phyloP scores from a whole-genome alignment of 225 moss, liverwort and hornwort genomes.

The Straminergon stramineum region DNA sequence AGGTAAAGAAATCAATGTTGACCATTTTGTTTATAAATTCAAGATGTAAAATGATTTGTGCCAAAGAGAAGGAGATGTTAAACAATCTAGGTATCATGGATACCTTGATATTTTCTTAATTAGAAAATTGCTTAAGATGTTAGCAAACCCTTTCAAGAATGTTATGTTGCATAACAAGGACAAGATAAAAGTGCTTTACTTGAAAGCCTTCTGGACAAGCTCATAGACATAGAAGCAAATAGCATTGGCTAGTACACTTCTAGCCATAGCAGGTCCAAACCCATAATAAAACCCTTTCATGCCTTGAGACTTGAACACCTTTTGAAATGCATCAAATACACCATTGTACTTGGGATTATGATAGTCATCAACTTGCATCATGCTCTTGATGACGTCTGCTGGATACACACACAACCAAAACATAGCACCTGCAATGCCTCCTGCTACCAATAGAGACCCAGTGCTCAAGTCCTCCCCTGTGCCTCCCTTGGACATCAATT shows the following conservation, averaged over 20 bases:
- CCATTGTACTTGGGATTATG: slow-evolving; percentile 55
- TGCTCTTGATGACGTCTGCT: slow-evolving; percentile 72
- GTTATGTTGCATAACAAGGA: not conserved
- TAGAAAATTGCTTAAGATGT: too few species aligned
- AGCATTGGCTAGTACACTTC: slow-evolving; percentile 77
- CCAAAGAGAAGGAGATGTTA: not conserved
- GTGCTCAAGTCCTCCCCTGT: slow-evolving; percentile 34
- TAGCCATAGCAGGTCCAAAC: slow-evolving; percentile 71
- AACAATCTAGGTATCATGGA: not conserved
- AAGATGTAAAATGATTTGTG: not conserved
- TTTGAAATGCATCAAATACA: slow-evolving; percentile 63
- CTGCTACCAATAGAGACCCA: slow-evolving; percentile 40
- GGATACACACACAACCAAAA: slow-evolving; percentile 76
- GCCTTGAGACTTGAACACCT: slow-evolving; percentile 54
- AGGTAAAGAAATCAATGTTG: not conserved
- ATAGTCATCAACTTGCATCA: slow-evolving; percentile 75
- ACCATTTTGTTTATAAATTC: not conserved
- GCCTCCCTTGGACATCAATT: slow-evolving; percentile 42
- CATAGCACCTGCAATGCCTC: slow-evolving; percentile 72
- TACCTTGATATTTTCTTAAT: not conserved
- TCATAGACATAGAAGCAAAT: slow-evolving; percentile 77
- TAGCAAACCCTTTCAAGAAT: not conserved
- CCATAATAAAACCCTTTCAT: slow-evolving; percentile 74
- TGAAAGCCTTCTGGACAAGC: slow-evolving; percentile 27
- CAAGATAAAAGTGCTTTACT: not conserved